Evolutionary conservation across 106 monocot species (phyloP).

Genomic region (Hemerocallis citrina): DNA sequence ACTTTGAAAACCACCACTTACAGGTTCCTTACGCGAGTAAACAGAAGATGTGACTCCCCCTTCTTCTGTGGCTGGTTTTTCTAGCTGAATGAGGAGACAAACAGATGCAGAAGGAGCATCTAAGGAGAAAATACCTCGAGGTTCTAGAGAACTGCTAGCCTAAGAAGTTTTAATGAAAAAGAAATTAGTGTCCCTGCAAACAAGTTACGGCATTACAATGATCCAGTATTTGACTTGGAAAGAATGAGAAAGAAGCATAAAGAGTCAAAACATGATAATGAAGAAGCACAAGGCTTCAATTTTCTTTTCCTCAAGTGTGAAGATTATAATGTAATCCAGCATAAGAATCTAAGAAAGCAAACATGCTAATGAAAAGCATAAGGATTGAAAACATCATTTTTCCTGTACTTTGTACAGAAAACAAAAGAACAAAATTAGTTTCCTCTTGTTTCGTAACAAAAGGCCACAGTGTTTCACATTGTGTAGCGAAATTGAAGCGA

Average conservation of each 20-base stretch:
- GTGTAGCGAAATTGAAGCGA: not conserved
- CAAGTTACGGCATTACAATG: not conserved
- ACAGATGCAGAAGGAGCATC: slow-evolving; percentile 80
- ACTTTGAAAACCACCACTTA: slow-evolving; percentile 28
- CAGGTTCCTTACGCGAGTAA: slow-evolving; percentile 98
- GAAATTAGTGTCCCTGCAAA: not conserved
- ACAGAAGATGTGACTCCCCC: slow-evolving; percentile 81
- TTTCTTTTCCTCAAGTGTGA: not conserved
- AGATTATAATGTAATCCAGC: not conserved
- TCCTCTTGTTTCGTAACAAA: too few relatives aligned
- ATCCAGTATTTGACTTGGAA: not conserved
- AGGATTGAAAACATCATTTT: not conserved
- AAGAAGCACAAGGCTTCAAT: not conserved
- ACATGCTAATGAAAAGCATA: not conserved
- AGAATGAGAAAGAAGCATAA: not conserved
- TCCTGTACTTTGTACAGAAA: not conserved
- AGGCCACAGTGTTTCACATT: too few relatives aligned
- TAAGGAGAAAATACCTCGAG: slow-evolving; percentile 71
- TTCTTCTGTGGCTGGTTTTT: slow-evolving; percentile 96
- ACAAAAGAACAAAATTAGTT: not conserved
- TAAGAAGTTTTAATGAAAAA: slow-evolving; percentile 12
- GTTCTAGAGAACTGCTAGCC: slow-evolving; percentile 40
- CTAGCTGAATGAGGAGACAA: slow-evolving; percentile 89
- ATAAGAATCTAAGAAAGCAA: not conserved
- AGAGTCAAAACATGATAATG: slow-evolving; percentile 3